Evolutionary conservation across 1,284 basidiomycete genomes (phyloP).

Genomic region (Megacollybia platyphylla): DNA sequence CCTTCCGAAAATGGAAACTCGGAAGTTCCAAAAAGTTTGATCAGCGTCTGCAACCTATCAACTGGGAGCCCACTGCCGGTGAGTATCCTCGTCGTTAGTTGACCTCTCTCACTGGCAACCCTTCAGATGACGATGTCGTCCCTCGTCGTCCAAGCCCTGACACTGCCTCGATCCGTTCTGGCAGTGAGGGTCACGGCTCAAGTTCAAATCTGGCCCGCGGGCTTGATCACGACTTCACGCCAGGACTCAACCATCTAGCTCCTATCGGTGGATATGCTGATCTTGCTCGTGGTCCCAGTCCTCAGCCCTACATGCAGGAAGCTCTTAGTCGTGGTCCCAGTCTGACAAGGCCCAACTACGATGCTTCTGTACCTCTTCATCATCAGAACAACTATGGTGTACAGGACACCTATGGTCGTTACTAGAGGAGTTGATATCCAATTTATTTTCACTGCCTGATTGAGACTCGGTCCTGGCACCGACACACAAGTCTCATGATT

Average conservation of each 20-base stretch:
- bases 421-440: slow-evolving; percentile 1
- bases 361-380: slow-evolving; percentile 44
- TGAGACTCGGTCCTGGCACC: too few relatives aligned
- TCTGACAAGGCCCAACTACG: slow-evolving; percentile 26
- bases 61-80: slow-evolving; percentile 57
- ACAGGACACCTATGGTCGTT: slow-evolving; percentile 6
- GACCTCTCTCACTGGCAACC: too few relatives aligned
- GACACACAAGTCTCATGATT: neutral
- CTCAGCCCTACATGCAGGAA: slow-evolving; percentile 10
- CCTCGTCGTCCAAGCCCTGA: slow-evolving; percentile 42
- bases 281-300: slow-evolving; percentile 47
- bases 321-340: slow-evolving; percentile 17
- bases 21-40: slow-evolving; percentile 71
- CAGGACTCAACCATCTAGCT: slow-evolving; percentile 41
- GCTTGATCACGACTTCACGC: slow-evolving; percentile 76
- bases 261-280: slow-evolving; percentile 71
- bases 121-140: slow-evolving; percentile 25
- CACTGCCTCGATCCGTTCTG: slow-evolving; percentile 65
- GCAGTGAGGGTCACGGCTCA: slow-evolving; percentile 15
- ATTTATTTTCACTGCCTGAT: neutral
- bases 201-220: slow-evolving; percentile 13
- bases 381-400: slow-evolving; percentile 37
- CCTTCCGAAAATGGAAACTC: slow-evolving; percentile 89
- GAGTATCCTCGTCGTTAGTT: too few relatives aligned
- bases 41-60: slow-evolving; percentile 71